phyloP scores from a whole-genome alignment of 805 yeast genomes.

The Yamadazyma insecticola region DNA sequence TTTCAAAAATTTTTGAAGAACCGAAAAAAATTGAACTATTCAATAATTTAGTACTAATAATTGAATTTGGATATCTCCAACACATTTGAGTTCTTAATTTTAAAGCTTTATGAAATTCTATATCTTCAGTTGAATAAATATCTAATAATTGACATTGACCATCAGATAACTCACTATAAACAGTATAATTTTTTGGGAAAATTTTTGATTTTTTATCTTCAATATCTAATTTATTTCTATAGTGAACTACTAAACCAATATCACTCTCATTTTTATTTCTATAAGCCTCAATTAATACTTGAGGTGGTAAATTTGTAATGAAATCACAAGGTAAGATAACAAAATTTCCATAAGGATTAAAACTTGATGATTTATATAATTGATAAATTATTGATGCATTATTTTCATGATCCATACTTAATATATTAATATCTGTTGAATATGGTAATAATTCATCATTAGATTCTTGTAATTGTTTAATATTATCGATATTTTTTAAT shows the following conservation, averaged over 20 bases:
- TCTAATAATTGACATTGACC: slow-evolving; percentile 58
- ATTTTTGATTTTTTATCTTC: slow-evolving; percentile 65
- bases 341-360: slow-evolving; percentile 30
- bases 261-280: slow-evolving; percentile 65
- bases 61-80: slow-evolving; percentile 81
- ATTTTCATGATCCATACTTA: slow-evolving; percentile 27
- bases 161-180: slow-evolving; percentile 50
- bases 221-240: slow-evolving; percentile 67
- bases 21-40: slow-evolving; percentile 62
- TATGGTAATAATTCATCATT: slow-evolving; percentile 9
- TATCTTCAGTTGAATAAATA: slow-evolving; percentile 61
- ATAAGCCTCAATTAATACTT: slow-evolving; percentile 77
- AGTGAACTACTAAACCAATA: slow-evolving; percentile 72
- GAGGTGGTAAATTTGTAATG: slow-evolving; percentile 88
- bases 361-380: slow-evolving; percentile 30
- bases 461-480: slow-evolving; percentile 11
- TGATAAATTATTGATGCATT: slow-evolving; percentile 62
- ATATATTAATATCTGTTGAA: slow-evolving; percentile 15
- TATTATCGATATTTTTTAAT: slow-evolving; percentile 6
- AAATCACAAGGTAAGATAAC: slow-evolving; percentile 94
- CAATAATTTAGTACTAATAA: slow-evolving; percentile 70
- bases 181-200: slow-evolving; percentile 62
- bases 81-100: slow-evolving; percentile 79
- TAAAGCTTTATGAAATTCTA: slow-evolving; percentile 66
- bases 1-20: slow-evolving; percentile 40